Evolutionary conservation across 1,139 yeast species (phyloP), one percentile per base, ranked within the genome.

Genomic region (Scheffersomyces lignicola): DNA sequence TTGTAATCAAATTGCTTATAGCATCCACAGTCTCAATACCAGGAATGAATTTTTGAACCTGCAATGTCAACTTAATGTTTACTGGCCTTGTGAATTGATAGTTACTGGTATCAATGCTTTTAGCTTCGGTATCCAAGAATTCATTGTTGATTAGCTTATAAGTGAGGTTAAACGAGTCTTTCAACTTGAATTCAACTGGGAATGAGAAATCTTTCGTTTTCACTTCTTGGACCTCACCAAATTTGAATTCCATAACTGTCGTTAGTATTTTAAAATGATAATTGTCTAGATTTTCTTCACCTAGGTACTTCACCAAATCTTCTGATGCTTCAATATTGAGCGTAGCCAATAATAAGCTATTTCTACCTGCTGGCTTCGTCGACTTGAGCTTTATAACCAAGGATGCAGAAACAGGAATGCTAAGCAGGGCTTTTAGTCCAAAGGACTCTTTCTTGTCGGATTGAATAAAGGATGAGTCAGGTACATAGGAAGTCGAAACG

Each of bases 291-390:
- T 38, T 24, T 8, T 38, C 20, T 5, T 40, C 34, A 3, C 32
- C 48, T 18, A 60, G 37, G 2, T 48, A 28, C 17, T 56, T 59
- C 29, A 52, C 52, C 18, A 69, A 51, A 32, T 60, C 73, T 35
- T 69, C 77, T 1, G 83, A 70, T 1, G 77, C 62, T 38, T 76
- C 80, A 15, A 83, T 58, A 37, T 76, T 83, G 33, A 83, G 57
- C 0, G 81, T 74, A 1, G 82, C 73, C 13, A 80, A 55, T 3
- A 80, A 51, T 15, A 70, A 56, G 38, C 73, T 72, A 42, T 73
- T 69, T 34, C 78, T 65, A 5, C 81, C 80, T 1, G 77, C 79
- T 2, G 85, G 69, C 54, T 75, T 70, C 18, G 79, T 66, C 36
- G 81, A 73, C 44, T 80, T 71, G 27, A 83, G 60, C 40, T 78